phyloP scores from a whole-genome alignment of 352 stramenopile genomes.

The Phytophthora aleatoria region DNA sequence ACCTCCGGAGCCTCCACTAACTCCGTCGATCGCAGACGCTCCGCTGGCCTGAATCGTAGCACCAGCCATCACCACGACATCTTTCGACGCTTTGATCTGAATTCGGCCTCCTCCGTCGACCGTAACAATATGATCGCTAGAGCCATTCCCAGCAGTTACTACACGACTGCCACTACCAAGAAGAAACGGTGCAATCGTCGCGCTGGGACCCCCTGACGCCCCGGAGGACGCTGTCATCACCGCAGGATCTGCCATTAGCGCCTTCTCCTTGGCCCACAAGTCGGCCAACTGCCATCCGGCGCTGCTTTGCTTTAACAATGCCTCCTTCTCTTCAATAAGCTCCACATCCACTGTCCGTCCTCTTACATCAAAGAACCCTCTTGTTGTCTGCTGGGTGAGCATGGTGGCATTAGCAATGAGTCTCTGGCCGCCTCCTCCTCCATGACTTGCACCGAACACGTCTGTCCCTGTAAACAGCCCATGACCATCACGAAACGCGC shows the following conservation, averaged over 20 bases:
- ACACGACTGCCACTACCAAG: conserved; percentile 52
- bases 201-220: conserved; percentile 25
- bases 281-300: conserved; percentile 55
- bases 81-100: conserved; percentile 67
- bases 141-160: conserved; percentile 11
- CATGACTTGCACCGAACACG: conserved; percentile 57
- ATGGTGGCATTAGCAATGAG: conserved; percentile 44
- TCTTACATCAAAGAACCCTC: conserved; percentile 60
- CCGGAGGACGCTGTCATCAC: conserved; percentile 15
- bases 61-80: conserved; percentile 67
- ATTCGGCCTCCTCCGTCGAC: conserved; percentile 60
- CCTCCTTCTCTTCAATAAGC: conserved; percentile 31
- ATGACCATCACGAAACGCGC: conserved; percentile 26
- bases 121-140: conserved; percentile 9
- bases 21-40: conserved; percentile 38
- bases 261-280: conserved; percentile 50
- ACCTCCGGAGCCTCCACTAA: conserved; percentile 57
- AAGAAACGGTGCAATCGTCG: conserved; percentile 44
- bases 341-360: conserved; percentile 28
- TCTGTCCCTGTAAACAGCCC: conserved; percentile 47
- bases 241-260: conserved; percentile 27
- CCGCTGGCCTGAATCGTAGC: conserved; percentile 61
- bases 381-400: conserved; percentile 37
- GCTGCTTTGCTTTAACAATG: conserved; percentile 47
- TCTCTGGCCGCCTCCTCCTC: conserved; percentile 54